phyloP scores from a whole-genome alignment of 2,329 filamentous ascomycete species.

The Neophaeococcomyces mojaviensis region DNA sequence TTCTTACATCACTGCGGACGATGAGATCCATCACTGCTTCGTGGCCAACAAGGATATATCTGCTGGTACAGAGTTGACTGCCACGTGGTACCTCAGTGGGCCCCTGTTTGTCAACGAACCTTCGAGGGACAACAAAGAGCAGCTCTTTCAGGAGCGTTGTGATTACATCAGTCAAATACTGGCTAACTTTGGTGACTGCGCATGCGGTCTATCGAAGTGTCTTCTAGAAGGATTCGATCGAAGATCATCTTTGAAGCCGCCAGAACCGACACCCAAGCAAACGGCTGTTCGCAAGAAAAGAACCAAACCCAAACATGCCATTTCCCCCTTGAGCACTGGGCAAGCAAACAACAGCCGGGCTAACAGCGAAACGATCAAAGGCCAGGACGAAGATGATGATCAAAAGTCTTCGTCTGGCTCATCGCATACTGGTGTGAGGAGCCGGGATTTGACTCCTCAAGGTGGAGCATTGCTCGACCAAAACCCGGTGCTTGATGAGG shows the following conservation, averaged over 20 bases:
- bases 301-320: slow-evolving; percentile 36
- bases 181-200: slow-evolving; percentile 43
- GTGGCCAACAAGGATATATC: slow-evolving; percentile 71
- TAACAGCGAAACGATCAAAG: slow-evolving; percentile 49
- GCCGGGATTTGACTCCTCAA: slow-evolving; percentile 56
- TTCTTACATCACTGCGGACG: slow-evolving; percentile 67
- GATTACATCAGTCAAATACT: slow-evolving; percentile 43
- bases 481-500: slow-evolving; percentile 34
- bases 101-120: slow-evolving; percentile 14
- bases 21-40: slow-evolving; percentile 87
- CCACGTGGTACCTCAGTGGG: slow-evolving; percentile 41
- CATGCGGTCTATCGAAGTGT: slow-evolving; percentile 35
- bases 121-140: slow-evolving; percentile 15
- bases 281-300: slow-evolving; percentile 41
- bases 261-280: slow-evolving; percentile 33
- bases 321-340: slow-evolving; percentile 49
- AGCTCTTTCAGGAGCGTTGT: slow-evolving; percentile 25
- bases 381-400: slow-evolving; percentile 49
- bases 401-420: slow-evolving; percentile 52
- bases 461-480: slow-evolving; percentile 39
- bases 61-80: slow-evolving; percentile 43
- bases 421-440: slow-evolving; percentile 47
- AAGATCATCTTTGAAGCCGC: slow-evolving; percentile 29
- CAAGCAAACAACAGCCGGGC: slow-evolving; percentile 51
- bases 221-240: slow-evolving; percentile 38